A percentile compares a stretch with the other conserved stretches of the same genome.
phyloP scores from a whole-genome alignment of 2,329 filamentous ascomycete genomes.

The Penicillium sp. region DNA sequence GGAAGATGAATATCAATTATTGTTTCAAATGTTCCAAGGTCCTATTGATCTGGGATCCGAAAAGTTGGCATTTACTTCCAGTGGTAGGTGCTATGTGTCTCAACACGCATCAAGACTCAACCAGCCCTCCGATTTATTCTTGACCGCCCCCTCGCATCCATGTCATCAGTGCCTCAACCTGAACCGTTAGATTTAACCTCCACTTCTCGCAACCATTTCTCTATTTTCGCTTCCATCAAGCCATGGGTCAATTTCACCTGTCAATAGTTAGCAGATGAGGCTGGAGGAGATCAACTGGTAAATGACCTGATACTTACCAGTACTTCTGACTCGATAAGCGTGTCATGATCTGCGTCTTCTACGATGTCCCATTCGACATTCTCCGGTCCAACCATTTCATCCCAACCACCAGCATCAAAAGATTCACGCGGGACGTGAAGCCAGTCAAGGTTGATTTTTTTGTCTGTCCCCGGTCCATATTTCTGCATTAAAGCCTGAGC shows the following conservation, averaged over 20 bases:
- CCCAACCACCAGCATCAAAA: slow-evolving; percentile 13
- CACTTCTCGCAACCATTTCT: slow-evolving; percentile 6
- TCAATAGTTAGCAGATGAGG: not conserved
- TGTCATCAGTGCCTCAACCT: too few species aligned
- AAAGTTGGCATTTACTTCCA: too few species aligned
- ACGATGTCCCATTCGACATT: slow-evolving; percentile 10
- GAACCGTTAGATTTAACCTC: not conserved
- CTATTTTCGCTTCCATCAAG: slow-evolving; percentile 3
- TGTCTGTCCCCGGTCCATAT: not conserved
- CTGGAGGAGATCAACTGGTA: not conserved
- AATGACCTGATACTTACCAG: not conserved
- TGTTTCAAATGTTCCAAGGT: too few species aligned
- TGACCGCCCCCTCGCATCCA: too few species aligned
- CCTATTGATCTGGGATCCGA: too few species aligned
- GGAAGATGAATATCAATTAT: too few species aligned
- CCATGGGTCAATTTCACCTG: slow-evolving; percentile 5
- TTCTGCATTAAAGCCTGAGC: slow-evolving; percentile 1
- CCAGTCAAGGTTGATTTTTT: slow-evolving; percentile 1
- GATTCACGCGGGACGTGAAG: slow-evolving; percentile 4
- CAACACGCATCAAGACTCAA: too few species aligned
- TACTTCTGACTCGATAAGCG: slow-evolving; percentile 9
- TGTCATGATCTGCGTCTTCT: slow-evolving; percentile 9
- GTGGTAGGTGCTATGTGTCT: too few species aligned
- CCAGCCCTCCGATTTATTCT: too few species aligned
- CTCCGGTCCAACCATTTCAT: slow-evolving; percentile 10